Conservation (phyloP, 805 yeast genomes). For the Zygosaccharomyces bailii region DNA sequence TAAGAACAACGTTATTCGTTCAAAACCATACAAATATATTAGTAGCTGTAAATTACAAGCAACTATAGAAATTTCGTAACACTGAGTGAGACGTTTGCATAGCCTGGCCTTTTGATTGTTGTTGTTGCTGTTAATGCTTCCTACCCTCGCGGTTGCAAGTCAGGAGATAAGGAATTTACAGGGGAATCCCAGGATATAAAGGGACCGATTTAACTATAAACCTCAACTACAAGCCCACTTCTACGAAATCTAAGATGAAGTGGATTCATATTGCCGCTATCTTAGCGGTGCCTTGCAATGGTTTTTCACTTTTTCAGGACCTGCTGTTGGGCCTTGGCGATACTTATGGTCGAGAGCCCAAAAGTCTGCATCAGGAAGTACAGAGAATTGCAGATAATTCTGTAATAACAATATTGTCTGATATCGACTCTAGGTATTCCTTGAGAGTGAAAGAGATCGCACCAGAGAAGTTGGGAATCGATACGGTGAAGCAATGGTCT, state of each 20-base stretch:
- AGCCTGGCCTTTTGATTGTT: neutral
- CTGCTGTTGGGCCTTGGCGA: conserved; percentile 6
- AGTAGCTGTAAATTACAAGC: no score
- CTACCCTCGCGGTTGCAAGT: neutral
- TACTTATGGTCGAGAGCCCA: conserved; percentile 11
- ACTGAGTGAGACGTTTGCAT: no score
- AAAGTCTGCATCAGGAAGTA: conserved; percentile 11
- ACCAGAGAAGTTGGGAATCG: conserved; percentile 57
- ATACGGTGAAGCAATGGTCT: conserved; percentile 71
- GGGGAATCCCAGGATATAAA: neutral
- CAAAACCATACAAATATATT: neutral
- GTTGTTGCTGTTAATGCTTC: neutral
- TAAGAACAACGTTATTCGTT: conserved; percentile 1
- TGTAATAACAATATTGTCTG: conserved; percentile 9
- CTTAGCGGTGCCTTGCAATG: neutral
- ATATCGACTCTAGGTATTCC: conserved; percentile 21
- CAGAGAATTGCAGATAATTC: neutral
- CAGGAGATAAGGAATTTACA: conserved; percentile 6
- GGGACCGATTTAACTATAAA: neutral
- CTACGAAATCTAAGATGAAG: no score
- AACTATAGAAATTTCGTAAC: no score
- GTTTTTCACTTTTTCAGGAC: conserved; percentile 14
- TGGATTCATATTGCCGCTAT: neutral
- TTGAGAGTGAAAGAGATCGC: conserved; percentile 28
- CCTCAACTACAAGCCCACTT: neutral